Base-by-base conservation (phyloP, 2,329 filamentous ascomycete genomes). In the Orbilia oligospora region DNA sequence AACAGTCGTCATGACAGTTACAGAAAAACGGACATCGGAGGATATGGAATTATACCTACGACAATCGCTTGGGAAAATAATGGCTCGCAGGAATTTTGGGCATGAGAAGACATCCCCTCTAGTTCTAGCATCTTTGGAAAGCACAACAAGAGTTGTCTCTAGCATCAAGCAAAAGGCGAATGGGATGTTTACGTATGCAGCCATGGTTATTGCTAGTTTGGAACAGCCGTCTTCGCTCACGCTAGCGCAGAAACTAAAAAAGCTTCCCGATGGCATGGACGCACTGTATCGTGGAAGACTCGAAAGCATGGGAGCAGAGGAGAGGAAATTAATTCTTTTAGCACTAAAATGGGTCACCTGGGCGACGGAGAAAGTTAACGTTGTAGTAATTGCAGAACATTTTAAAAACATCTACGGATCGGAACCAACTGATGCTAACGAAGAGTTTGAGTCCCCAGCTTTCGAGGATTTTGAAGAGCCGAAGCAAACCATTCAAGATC, bases 151-250 rank as follows among this genome's bases (percentile, higher is more conserved):
- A 33, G 30, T 66, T 0, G 18, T 66, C 1, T 36, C 46, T 36
- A 53, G 36, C 20, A 71, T 71, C 30, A 41, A 71, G 14, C 41
- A 71, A 55, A 71, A 71, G 18, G 55, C 68, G 10, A 46, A 71
- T 16, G 55, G 68, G 20, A 71, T 71, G 68, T 71, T 71, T 18
- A 71, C 68, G 14, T 71, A 71, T 16, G 46, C 36, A 16, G 68
- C 68, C 6, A 71, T 71, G 68, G 46, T 64, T 12, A 64, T 71
- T 20, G 53, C 68, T 44, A 64, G 68, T 56, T 36, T 71, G 44
- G 56, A 46, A 41, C 68, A 71, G 16, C 68, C 68, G 14, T 71
- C 68, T 1, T 58, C 68, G 5, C 20, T 71, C 55, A 51, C 68
- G 1, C 20, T 71, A 30, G 27, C 44, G 2, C 51, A 71, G 24